These are phyloP conservation scores for Exophiala dermatitidis DNA, from an alignment of 2,329 filamentous ascomycete species.

Conservation along the genomic window DNA sequence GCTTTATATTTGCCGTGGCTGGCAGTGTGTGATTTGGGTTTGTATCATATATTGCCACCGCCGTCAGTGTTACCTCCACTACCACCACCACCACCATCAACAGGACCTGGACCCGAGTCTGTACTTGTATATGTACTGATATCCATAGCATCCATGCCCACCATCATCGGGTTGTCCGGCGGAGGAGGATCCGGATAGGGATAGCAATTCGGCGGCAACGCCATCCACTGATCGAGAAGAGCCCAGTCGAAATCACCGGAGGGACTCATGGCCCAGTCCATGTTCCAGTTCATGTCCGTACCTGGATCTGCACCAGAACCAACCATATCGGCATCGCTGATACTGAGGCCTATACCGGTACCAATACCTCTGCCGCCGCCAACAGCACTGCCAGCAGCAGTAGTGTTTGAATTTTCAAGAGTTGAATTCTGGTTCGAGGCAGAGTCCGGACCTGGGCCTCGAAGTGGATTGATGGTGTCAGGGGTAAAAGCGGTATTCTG, in stretches of 20 bases:
- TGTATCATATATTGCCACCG: too few relatives aligned
- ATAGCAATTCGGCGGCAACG: not conserved
- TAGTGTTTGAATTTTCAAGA: not conserved
- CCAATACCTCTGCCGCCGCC: not conserved
- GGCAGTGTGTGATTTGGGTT: too few relatives aligned
- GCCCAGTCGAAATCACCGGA: slow-evolving; percentile 17
- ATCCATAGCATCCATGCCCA: too few relatives aligned
- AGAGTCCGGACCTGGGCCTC: not conserved
- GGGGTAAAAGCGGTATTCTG: not conserved
- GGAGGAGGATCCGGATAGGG: too few relatives aligned
- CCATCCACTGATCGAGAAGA: slow-evolving; percentile 20
- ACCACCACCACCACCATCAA: too few relatives aligned
- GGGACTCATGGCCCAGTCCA: not conserved
- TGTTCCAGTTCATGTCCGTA: not conserved
- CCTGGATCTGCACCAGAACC: not conserved
- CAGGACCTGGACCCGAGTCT: too few relatives aligned
- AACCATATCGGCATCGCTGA: not conserved
- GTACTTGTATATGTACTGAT: too few relatives aligned
- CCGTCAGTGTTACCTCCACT: too few relatives aligned
- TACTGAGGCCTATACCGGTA: not conserved
- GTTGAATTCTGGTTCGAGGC: not conserved
- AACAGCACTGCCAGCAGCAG: too few relatives aligned
- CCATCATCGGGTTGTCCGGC: not conserved
- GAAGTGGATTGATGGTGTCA: not conserved
- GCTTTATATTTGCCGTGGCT: too few relatives aligned